Evolutionary conservation across 768 basidiomycete genomes (phyloP).

Genomic region (Cystofilobasidium ferigula): DNA sequence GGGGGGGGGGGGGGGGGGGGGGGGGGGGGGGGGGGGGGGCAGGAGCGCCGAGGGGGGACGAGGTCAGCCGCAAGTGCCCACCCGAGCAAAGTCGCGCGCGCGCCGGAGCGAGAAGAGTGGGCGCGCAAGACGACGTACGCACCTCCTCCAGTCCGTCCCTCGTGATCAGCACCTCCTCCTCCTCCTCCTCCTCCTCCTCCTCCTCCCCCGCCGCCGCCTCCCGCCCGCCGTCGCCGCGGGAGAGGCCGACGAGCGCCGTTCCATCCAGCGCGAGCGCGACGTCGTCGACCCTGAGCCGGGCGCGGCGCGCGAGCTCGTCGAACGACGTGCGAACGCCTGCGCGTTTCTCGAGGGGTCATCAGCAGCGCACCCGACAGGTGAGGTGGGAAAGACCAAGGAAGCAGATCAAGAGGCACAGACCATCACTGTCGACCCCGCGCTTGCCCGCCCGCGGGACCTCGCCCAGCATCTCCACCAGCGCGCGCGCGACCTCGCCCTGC

Average conservation of each 20-base stretch:
- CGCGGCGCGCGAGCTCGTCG: constrained; percentile 63
- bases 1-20: background rate
- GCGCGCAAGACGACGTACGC: background rate
- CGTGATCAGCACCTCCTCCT: constrained; percentile 47
- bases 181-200: constrained; percentile 38
- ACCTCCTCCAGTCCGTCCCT: constrained; percentile 58
- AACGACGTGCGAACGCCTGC: constrained; percentile 43
- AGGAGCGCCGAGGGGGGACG: background rate
- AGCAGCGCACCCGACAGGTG: background rate
- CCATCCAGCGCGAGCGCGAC: constrained; percentile 79
- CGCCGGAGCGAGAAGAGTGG: no score
- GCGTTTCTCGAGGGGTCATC: background rate
- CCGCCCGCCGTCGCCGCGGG: constrained; percentile 24
- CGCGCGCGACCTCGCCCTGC: constrained; percentile 31
- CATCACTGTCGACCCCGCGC: constrained; percentile 10
- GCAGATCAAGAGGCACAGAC: background rate
- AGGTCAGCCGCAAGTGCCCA: background rate
- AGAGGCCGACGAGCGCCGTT: constrained; percentile 55
- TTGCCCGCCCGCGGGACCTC: constrained; percentile 26
- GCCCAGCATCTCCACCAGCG: constrained; percentile 27
- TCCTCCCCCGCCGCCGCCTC: no score
- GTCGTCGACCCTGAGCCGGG: constrained; percentile 73
- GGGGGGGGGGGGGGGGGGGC: background rate
- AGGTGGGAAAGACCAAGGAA: background rate
- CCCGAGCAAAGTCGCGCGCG: no score